Evolutionary conservation across 306 rosid genomes (phyloP).

Genomic region (Sindora glabra): DNA sequence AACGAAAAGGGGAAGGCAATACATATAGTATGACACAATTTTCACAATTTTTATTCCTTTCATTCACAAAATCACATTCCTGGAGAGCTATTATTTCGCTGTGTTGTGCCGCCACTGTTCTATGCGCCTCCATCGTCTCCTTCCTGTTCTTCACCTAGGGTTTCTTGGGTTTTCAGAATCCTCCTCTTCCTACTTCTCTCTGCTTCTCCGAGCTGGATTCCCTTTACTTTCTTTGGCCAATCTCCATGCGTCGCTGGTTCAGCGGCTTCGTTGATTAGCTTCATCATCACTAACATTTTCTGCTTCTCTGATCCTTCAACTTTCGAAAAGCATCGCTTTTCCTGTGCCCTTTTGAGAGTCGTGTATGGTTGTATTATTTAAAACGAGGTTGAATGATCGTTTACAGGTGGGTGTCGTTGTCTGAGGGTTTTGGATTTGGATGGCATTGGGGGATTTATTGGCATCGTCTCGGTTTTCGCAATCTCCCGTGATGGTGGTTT

Average conservation of each 20-base stretch:
- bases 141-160: constrained; percentile 33
- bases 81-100: constrained; percentile 3
- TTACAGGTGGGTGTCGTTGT: not conserved
- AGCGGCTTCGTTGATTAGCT: constrained; percentile 73
- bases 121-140: constrained; percentile 53
- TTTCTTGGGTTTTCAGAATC: constrained; percentile 29
- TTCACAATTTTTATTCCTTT: not conserved
- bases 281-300: not conserved
- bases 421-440: constrained; percentile 54
- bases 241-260: constrained; percentile 79
- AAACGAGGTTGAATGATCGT: constrained; percentile 32
- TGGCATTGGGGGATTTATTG: constrained; percentile 99
- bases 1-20: no score
- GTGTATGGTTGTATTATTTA: not conserved
- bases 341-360: not conserved
- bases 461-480: constrained; percentile 91
- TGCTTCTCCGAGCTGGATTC: constrained; percentile 58
- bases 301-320: constrained; percentile 3
- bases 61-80: constrained; percentile 20
- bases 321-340: not conserved
- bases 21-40: no score
- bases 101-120: constrained; percentile 31
- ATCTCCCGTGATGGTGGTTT: constrained; percentile 56
- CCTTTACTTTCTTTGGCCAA: constrained; percentile 41
- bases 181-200: not conserved